Evolutionary conservation across 176 grass and related monocot genomes (phyloP).

Genomic region (Phoenix roebelenii): DNA sequence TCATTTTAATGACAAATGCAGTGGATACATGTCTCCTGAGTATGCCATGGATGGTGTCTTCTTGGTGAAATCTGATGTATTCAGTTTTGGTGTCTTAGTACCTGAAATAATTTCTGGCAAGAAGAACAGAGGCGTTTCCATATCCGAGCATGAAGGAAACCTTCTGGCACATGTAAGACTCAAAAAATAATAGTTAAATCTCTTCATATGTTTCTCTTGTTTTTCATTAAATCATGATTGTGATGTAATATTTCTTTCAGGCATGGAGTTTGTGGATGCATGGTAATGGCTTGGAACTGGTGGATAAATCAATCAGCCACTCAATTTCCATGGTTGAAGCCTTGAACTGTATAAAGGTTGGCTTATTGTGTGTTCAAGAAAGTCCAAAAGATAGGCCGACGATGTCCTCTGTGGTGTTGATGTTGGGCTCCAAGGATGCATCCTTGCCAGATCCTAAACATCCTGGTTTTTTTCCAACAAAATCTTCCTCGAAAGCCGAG

Average conservation of each 20-base stretch:
- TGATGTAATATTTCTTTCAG: neutral
- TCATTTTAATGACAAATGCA: neutral
- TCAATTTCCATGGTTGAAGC: neutral
- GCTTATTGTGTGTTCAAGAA: constrained; percentile 1
- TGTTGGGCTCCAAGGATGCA: no score
- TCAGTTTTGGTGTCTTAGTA: constrained; percentile 56
- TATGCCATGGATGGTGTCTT: constrained; percentile 62
- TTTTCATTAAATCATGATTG: no score
- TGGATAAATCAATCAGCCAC: neutral
- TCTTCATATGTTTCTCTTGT: no score
- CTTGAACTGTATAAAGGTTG: neutral
- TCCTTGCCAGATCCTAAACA: neutral
- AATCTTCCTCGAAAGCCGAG: no score
- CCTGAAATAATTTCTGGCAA: constrained; percentile 57
- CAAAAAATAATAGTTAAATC: neutral
- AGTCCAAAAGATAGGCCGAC: neutral
- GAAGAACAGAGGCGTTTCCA: constrained; percentile 48
- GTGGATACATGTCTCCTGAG: constrained; percentile 64
- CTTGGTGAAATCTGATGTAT: constrained; percentile 52
- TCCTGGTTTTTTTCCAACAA: neutral
- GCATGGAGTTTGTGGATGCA: neutral
- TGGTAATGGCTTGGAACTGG: neutral
- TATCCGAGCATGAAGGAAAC: constrained; percentile 20
- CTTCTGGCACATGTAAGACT: constrained; percentile 50
- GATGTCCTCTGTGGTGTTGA: neutral